Percentiles rank a stretch among this genome's conserved stretches.
Conservation (phyloP, 768 basidiomycete genomes). For the Scleroderma bovista region DNA sequence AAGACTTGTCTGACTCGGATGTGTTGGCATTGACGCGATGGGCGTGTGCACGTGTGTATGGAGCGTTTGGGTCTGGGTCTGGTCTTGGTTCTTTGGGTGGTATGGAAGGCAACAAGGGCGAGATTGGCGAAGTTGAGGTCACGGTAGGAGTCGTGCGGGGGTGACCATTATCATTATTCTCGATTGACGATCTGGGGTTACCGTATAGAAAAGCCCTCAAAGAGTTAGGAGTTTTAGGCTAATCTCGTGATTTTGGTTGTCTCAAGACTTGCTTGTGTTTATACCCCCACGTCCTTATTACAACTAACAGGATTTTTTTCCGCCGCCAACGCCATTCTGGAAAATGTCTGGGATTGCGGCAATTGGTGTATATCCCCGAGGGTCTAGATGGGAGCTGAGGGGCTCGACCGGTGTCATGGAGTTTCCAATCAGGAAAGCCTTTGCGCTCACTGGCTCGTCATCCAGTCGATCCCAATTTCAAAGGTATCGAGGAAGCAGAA, state of each 20-base stretch:
- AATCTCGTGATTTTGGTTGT: not conserved
- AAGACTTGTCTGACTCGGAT: constrained; percentile 63
- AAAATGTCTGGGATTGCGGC: too few relatives aligned
- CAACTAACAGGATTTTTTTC: not conserved
- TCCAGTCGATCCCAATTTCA: not conserved
- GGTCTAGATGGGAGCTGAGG: not conserved
- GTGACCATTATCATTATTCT: constrained; percentile 24
- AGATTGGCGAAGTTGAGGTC: constrained; percentile 49
- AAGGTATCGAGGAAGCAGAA: not conserved
- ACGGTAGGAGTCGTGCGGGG: constrained; percentile 71
- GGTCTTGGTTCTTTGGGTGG: not conserved
- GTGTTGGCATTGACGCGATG: constrained; percentile 68
- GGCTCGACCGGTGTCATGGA: too few relatives aligned
- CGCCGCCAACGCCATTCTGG: not conserved
- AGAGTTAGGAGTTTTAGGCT: not conserved
- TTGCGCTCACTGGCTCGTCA: not conserved
- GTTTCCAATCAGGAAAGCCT: not conserved
- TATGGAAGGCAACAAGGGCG: constrained; percentile 21
- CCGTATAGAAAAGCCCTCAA: too few relatives aligned
- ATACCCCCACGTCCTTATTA: not conserved
- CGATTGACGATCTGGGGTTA: not conserved
- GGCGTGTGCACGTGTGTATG: constrained; percentile 65
- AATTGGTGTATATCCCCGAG: too few relatives aligned
- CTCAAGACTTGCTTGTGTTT: not conserved
- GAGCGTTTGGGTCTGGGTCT: constrained; percentile 38